Percentiles rank a stretch among this genome's conserved stretches.
These are phyloP conservation scores for Lachnellula occidentalis DNA, from an alignment of 2,329 filamentous ascomycete genomes.

Conservation along the genomic window DNA sequence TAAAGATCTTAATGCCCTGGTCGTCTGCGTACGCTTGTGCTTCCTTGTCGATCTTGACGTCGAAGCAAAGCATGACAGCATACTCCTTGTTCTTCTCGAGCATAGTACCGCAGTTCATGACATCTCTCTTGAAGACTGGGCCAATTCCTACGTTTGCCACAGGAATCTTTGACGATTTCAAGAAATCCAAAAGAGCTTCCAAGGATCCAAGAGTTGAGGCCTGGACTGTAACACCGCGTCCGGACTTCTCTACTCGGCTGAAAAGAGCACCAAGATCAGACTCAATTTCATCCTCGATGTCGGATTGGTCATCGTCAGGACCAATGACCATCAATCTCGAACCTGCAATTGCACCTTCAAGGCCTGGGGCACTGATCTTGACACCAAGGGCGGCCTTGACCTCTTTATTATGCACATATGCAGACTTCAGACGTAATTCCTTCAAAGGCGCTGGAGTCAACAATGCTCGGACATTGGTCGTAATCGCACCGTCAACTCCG, in stretches of 20 bases:
- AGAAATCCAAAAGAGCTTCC: constrained; percentile 92
- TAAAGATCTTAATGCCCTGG: constrained; percentile 95
- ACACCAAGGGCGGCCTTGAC: constrained; percentile 98
- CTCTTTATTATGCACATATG: constrained; percentile 98
- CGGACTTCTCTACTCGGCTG: constrained; percentile 84
- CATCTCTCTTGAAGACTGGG: constrained; percentile 95
- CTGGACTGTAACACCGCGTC: constrained; percentile 93
- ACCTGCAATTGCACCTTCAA: constrained; percentile 93
- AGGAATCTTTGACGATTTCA: constrained; percentile 93
- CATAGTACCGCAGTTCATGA: constrained; percentile 94
- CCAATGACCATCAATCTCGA: constrained; percentile 92
- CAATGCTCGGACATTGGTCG: constrained; percentile 90
- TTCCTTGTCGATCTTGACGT: constrained; percentile 98
- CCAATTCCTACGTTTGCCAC: constrained; percentile 97
- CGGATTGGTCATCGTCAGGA: constrained; percentile 92
- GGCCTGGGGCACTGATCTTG: constrained; percentile 94
- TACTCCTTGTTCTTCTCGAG: constrained; percentile 90
- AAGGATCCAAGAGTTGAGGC: constrained; percentile 95
- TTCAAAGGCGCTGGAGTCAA: constrained; percentile 89
- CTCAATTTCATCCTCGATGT: constrained; percentile 95
- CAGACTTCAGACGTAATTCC: constrained; percentile 90
- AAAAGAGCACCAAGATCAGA: constrained; percentile 87
- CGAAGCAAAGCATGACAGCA: constrained; percentile 99
- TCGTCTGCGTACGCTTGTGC: constrained; percentile 87
- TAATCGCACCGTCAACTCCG: constrained; percentile 92